Conservation (phyloP, 768 basidiomycete genomes). For the Rhodocollybia butyracea region DNA sequence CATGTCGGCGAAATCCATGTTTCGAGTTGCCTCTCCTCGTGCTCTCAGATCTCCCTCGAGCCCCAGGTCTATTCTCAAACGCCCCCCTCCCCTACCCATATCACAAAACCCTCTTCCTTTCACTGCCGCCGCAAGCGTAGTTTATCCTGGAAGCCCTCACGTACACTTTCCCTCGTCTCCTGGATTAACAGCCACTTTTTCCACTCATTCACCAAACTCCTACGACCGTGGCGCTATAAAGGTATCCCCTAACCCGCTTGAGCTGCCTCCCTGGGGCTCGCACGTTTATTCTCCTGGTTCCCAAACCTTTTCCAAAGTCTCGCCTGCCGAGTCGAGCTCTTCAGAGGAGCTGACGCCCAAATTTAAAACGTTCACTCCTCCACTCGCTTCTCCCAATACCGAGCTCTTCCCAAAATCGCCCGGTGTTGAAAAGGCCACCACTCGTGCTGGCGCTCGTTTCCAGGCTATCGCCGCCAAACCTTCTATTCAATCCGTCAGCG, state of each 20-base stretch:
- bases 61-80: slow-evolving; percentile 6
- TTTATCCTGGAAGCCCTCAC: background rate
- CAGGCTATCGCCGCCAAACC: slow-evolving; percentile 2
- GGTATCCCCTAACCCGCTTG: slow-evolving; percentile 3
- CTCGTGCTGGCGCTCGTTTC: slow-evolving; percentile 4
- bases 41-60: slow-evolving; percentile 1
- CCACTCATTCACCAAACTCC: slow-evolving; percentile 1
- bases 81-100: slow-evolving; percentile 6
- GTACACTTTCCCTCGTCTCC: slow-evolving; percentile 3
- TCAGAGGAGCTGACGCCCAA: background rate
- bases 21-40: slow-evolving; percentile 5
- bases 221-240: slow-evolving; percentile 6
- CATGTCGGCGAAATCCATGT: slow-evolving; percentile 8
- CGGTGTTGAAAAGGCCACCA: background rate
- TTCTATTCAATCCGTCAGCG: slow-evolving; percentile 1
- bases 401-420: background rate
- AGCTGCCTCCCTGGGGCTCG: slow-evolving; percentile 1
- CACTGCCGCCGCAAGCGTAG: background rate
- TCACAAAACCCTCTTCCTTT: background rate
- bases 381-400: background rate
- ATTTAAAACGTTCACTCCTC: background rate
- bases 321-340: background rate
- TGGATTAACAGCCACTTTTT: background rate
- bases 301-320: background rate
- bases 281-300: slow-evolving; percentile 2